These are phyloP conservation scores for Ceratocystis cacaofunesta DNA, from an alignment of 2,329 filamentous ascomycete species.

Conservation along the genomic window DNA sequence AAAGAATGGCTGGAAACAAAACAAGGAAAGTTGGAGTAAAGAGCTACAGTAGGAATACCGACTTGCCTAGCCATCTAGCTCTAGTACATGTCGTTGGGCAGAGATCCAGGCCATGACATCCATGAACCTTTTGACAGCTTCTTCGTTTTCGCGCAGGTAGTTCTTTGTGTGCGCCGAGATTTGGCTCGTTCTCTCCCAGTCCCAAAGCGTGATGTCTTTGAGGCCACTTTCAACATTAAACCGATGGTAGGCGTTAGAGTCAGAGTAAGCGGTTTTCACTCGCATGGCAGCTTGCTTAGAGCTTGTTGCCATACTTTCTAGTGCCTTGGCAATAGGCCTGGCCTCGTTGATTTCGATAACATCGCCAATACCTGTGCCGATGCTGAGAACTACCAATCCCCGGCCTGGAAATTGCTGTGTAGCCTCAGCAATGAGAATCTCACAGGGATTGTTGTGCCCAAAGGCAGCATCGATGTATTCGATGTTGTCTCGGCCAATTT, in stretches of 20 bases:
- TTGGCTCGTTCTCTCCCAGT: slow-evolving; percentile 21
- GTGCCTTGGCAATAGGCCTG: neutral
- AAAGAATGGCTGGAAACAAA: too few species aligned
- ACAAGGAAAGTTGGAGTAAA: too few species aligned
- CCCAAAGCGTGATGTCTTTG: slow-evolving; percentile 20
- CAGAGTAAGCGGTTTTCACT: slow-evolving; percentile 17
- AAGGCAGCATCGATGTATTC: slow-evolving; percentile 24
- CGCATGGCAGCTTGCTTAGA: neutral
- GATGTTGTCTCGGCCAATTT: slow-evolving; percentile 20
- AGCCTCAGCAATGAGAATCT: slow-evolving; percentile 23
- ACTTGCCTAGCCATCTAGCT: too few species aligned
- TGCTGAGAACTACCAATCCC: slow-evolving; percentile 19
- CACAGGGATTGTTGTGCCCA: slow-evolving; percentile 24
- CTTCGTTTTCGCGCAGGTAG: slow-evolving; percentile 17
- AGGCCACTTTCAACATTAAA: slow-evolving; percentile 23
- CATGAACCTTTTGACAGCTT: neutral
- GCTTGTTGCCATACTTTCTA: neutral
- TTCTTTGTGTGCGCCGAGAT: slow-evolving; percentile 20
- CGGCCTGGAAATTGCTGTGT: slow-evolving; percentile 18
- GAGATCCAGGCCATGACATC: too few species aligned
- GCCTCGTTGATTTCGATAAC: slow-evolving; percentile 18
- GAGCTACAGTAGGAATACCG: too few species aligned
- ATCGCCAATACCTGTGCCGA: slow-evolving; percentile 21
- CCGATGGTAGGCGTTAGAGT: slow-evolving; percentile 19
- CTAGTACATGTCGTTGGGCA: too few species aligned